These are phyloP conservation scores for Agaricus blazei DNA, from an alignment of 768 basidiomycete genomes.

Conservation along the genomic window DNA sequence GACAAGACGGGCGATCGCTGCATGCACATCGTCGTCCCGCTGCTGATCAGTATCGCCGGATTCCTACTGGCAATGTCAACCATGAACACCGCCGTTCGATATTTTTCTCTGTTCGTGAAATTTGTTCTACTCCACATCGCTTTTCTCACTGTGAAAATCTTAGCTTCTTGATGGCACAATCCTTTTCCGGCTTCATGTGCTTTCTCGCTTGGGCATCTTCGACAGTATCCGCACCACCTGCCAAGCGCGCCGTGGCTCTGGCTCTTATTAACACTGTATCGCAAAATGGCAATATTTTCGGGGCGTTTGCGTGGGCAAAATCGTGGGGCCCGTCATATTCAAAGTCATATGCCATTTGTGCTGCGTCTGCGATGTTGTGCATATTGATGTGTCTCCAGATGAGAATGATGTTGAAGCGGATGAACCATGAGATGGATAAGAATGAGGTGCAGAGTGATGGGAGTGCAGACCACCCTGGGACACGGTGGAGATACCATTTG, in stretches of 20 bases:
- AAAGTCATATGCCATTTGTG: conserved; percentile 70
- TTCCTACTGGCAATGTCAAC: conserved; percentile 63
- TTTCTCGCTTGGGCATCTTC: conserved; percentile 52
- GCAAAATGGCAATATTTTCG: conserved; percentile 79
- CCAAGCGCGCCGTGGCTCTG: conserved; percentile 86
- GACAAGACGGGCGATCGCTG: conserved; percentile 69
- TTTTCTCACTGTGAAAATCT: neutral
- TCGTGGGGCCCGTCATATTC: conserved; percentile 69
- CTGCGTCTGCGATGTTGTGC: conserved; percentile 44
- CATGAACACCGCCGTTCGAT: conserved; percentile 56
- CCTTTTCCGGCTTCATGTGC: conserved; percentile 67
- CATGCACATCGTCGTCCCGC: conserved; percentile 52
- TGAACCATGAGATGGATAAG: conserved; percentile 36
- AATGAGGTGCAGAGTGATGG: conserved; percentile 29
- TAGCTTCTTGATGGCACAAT: conserved; percentile 76
- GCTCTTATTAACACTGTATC: conserved; percentile 80
- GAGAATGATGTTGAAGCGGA: conserved; percentile 33
- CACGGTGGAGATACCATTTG: conserved; percentile 5
- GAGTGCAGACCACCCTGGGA: conserved; percentile 25
- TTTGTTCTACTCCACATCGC: neutral
- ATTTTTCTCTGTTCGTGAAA: conserved; percentile 49
- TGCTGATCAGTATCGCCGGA: conserved; percentile 59
- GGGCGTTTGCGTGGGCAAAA: conserved; percentile 73
- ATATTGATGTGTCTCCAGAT: conserved; percentile 50
- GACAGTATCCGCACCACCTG: conserved; percentile 56